Conservation (phyloP, 306 rosid species). For the Abrus precatorius region DNA sequence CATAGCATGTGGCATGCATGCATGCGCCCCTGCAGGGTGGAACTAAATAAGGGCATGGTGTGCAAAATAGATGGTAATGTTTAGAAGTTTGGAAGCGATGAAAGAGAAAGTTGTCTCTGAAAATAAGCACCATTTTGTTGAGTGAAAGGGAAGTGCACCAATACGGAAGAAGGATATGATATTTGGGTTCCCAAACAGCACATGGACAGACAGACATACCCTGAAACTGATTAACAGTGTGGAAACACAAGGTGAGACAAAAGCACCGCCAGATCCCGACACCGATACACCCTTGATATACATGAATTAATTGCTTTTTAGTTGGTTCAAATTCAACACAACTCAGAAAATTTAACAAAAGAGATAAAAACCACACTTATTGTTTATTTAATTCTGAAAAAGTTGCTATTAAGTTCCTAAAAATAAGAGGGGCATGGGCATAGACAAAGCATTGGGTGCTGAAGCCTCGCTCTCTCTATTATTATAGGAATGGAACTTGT, state of each 20-base stretch:
- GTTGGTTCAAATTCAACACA: not conserved
- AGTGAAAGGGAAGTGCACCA: constrained; percentile 47
- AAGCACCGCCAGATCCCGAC: constrained; percentile 69
- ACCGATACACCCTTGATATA: constrained; percentile 45
- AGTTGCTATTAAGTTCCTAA: constrained; percentile 45
- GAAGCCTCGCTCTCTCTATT: constrained; percentile 48
- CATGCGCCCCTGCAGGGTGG: constrained; percentile 29
- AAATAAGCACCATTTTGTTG: constrained; percentile 41
- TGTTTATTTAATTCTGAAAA: constrained; percentile 43
- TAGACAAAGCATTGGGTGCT: constrained; percentile 48
- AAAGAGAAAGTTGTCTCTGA: constrained; percentile 11
- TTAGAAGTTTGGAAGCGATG: not conserved
- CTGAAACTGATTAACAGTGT: constrained; percentile 43
- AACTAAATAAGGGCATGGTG: constrained; percentile 35
- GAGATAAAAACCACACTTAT: not conserved
- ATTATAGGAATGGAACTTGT: constrained; percentile 37
- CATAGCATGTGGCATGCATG: constrained; percentile 42
- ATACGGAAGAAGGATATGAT: constrained; percentile 27
- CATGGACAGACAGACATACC: constrained; percentile 54
- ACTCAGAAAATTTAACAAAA: not conserved
- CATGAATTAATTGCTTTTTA: constrained; percentile 3
- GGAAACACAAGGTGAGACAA: constrained; percentile 64
- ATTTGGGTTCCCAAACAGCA: constrained; percentile 48
- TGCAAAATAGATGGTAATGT: constrained; percentile 36
- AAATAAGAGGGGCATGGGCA: constrained; percentile 47